Conservation (phyloP, 805 yeast species). For the Kluyveromyces aestuarii region DNA sequence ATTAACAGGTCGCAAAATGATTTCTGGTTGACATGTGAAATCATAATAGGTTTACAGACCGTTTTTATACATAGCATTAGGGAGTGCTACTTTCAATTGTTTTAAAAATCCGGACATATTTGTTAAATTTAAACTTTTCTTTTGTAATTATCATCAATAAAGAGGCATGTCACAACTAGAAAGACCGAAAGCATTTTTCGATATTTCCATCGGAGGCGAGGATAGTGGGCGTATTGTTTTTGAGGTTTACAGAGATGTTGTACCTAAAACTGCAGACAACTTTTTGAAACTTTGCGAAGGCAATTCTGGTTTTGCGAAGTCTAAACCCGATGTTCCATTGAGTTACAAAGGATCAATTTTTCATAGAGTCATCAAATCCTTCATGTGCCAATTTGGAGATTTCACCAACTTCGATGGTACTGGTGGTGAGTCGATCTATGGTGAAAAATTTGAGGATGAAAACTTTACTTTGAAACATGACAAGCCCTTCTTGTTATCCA, state of each 20-base stretch:
- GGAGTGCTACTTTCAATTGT: not conserved
- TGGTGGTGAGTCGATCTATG: slow-evolving; percentile 78
- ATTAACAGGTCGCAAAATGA: not conserved
- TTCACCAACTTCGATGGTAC: slow-evolving; percentile 67
- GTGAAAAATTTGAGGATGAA: slow-evolving; percentile 86
- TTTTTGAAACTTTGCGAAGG: slow-evolving; percentile 87
- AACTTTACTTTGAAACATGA: slow-evolving; percentile 69
- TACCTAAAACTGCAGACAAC: slow-evolving; percentile 85
- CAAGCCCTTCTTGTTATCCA: slow-evolving; percentile 78
- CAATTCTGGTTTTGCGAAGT: slow-evolving; percentile 43
- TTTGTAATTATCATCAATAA: too few species aligned
- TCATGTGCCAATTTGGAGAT: slow-evolving; percentile 95
- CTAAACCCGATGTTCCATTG: slow-evolving; percentile 40
- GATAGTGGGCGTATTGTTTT: slow-evolving; percentile 70
- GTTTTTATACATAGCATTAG: too few species aligned
- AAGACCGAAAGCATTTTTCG: slow-evolving; percentile 60
- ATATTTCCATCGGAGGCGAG: slow-evolving; percentile 63
- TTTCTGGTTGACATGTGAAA: too few species aligned
- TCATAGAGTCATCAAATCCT: slow-evolving; percentile 82
- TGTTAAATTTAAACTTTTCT: not conserved
- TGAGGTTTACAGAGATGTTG: slow-evolving; percentile 62
- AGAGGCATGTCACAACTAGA: not conserved
- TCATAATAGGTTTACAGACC: too few species aligned
- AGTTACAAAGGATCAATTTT: slow-evolving; percentile 78
- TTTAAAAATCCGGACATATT: too few species aligned